Conservation (phyloP, 768 basidiomycete genomes). For the Lanmaoa rubissima region DNA sequence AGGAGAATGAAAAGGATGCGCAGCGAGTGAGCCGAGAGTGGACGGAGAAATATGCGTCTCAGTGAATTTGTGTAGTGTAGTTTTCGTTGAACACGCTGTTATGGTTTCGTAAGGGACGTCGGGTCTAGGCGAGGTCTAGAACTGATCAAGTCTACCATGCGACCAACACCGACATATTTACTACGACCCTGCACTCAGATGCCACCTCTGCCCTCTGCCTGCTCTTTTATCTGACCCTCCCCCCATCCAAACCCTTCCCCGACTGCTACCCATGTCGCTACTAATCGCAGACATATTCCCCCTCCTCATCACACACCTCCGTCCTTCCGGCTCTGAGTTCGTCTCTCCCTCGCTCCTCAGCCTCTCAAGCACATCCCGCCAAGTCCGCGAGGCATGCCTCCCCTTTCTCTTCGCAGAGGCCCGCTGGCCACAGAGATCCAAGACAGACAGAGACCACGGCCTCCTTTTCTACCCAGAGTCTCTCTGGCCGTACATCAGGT, state of each 20-base stretch:
- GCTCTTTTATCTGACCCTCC: not conserved
- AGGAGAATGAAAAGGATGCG: constrained; percentile 93
- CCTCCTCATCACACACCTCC: constrained; percentile 32
- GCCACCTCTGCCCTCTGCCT: constrained; percentile 13
- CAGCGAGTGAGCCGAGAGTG: constrained; percentile 92
- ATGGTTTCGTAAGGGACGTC: constrained; percentile 10
- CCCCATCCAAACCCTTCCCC: not conserved
- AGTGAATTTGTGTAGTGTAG: constrained; percentile 12
- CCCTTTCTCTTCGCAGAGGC: constrained; percentile 33
- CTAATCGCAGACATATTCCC: constrained; percentile 36
- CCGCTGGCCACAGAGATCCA: constrained; percentile 33
- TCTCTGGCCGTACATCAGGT: constrained; percentile 34
- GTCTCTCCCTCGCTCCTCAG: constrained; percentile 19
- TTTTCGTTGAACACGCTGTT: constrained; percentile 1
- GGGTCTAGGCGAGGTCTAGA: constrained; percentile 28
- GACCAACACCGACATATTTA: constrained; percentile 13
- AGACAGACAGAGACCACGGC: constrained; percentile 19
- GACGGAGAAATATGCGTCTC: constrained; percentile 83
- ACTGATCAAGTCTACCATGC: constrained; percentile 1
- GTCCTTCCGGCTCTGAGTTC: not conserved
- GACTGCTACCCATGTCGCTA: constrained; percentile 19
- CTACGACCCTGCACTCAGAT: constrained; percentile 8
- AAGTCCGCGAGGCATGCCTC: constrained; percentile 30
- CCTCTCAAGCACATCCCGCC: constrained; percentile 24
- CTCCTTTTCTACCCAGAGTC: constrained; percentile 32